Evolutionary conservation across 2,329 filamentous ascomycete genomes (phyloP), one percentile per base, ranked within the genome.

Genomic region (Alternaria sp.): DNA sequence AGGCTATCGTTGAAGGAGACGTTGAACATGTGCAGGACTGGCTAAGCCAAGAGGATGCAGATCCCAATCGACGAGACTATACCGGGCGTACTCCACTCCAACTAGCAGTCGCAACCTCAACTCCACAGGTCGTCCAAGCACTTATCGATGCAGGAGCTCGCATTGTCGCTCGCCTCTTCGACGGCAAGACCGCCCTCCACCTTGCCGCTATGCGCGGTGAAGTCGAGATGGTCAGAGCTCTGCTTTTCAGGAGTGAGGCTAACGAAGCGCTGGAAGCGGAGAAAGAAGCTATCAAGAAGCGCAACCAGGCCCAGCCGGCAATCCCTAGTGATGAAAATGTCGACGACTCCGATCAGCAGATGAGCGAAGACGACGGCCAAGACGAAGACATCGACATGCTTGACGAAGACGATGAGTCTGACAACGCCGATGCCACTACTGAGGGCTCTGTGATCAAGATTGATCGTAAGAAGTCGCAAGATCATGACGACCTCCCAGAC

Each of bases 121-220:
- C 87, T 0, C 84, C 87, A 0, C 87, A 91, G 39, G 83, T 96
- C 59, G 90, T 95, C 1, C 84, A 90, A 62, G 85, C 82, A 48
- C 83, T 96, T 1, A 87, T 96, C 26, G 85, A 93, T 62, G 83
- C 88, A 58, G 91, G 90, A 3, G 89, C 91, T 34, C 87, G 92
- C 16, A 80, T 96, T 24, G 86, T 93, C 24, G 85, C 91, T 51
- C 87, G 93, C 51, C 76, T 96, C 39, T 91, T 90, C 0, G 93
- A 95, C 75, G 93, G 93, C 4, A 86, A 87, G 66, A 96, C 92
- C 3, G 90, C 92, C 8, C 83, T 96, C n/a, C 93, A 96, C 76
- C 81, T 96, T 30, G 92, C 92, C 18, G 91, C 91, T 18, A 85
- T 88, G 44, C 85, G 89, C 22, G 93, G 93, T 0, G 81, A 88